A percentile compares a stretch with the other conserved stretches of the same genome.
These are phyloP conservation scores for Lophium mytilinum DNA, from an alignment of 495 filamentous ascomycete species.

Conservation along the genomic window DNA sequence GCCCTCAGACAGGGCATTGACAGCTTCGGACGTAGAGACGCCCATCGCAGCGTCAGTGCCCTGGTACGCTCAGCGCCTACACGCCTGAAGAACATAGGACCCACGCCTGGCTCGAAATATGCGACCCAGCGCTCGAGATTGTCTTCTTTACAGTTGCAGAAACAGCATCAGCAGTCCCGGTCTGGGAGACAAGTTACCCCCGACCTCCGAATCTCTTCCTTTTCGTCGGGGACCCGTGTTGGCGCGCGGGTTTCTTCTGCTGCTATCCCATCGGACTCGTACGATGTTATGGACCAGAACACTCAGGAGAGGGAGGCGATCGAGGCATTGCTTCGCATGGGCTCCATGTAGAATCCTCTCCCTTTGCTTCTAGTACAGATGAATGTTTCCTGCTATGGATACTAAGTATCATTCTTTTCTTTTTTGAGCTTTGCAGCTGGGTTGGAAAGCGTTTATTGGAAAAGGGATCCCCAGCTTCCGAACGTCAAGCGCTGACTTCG, in stretches of 20 bases:
- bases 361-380: neutral
- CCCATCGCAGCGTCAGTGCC: conserved; percentile 31
- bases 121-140: conserved; percentile 1
- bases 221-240: conserved; percentile 45
- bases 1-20: conserved; percentile 55
- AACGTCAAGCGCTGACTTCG: conserved; percentile 6
- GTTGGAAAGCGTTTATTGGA: neutral
- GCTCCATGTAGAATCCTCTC: conserved; percentile 58
- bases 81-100: neutral
- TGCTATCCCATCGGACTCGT: conserved; percentile 12
- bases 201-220: conserved; percentile 17
- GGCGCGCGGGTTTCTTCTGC: conserved; percentile 34
- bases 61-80: conserved; percentile 17
- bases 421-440: neutral
- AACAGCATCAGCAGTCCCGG: conserved; percentile 8
- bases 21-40: neutral
- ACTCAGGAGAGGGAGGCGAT: conserved; percentile 75
- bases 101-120: conserved; percentile 15
- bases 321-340: conserved; percentile 74
- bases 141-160: conserved; percentile 1
- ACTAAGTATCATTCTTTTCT: conserved; percentile 1
- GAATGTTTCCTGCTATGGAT: neutral
- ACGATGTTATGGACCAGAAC: conserved; percentile 33
- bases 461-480: neutral
- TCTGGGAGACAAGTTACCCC: conserved; percentile 6